Base-by-base conservation (phyloP, 2,329 filamentous ascomycete genomes). In the Arachnomyces sp. region DNA sequence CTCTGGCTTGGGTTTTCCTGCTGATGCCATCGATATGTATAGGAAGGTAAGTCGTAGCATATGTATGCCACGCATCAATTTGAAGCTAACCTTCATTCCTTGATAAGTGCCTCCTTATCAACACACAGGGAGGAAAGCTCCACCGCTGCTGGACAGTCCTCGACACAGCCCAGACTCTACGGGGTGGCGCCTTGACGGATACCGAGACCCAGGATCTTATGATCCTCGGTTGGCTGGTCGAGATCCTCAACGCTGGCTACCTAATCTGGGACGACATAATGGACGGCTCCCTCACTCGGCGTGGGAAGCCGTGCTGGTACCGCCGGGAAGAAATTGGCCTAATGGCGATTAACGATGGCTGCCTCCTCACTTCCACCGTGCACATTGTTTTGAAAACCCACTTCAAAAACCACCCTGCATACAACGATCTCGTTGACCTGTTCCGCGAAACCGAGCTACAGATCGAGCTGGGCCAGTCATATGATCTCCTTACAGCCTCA, bases 191-290 rank as follows among this genome's bases (percentile, higher is more conserved):
- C 40, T 79, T 96, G 49, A 77, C 71, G 49, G 75, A 85, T 47
- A 77, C 90, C 43, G 83, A 96, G 68, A 94, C 88, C 74, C 92
- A 93, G 72, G 73, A 85, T 53, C 74, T 90, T 35, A 85, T 88
- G 32, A 83, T 86, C 13, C 77, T 98, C 13, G 92, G 92, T 59
- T 98, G 92, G 92, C 80, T 94, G 76, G 94, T 92, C 48, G 92
- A 98, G 76, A 79, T 98, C 36, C 83, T 98, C 28, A 92, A 98
- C 71, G 90, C 92, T 50, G 96, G 95, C 76, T 96, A 98, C 79
- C 80, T 98, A 43, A 90, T 98, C 49, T 88, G 86, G 32, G 92
- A 98, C 69, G 92, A 98, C 66, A 95, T 98, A 58, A 98, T 98
- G 92, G 92, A 98, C 70, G 68, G 76, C 55, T 93, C 84, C 64